Evolutionary conservation across 306 rosid genomes (phyloP).

Genomic region (Cotoneaster glaucophyllus): DNA sequence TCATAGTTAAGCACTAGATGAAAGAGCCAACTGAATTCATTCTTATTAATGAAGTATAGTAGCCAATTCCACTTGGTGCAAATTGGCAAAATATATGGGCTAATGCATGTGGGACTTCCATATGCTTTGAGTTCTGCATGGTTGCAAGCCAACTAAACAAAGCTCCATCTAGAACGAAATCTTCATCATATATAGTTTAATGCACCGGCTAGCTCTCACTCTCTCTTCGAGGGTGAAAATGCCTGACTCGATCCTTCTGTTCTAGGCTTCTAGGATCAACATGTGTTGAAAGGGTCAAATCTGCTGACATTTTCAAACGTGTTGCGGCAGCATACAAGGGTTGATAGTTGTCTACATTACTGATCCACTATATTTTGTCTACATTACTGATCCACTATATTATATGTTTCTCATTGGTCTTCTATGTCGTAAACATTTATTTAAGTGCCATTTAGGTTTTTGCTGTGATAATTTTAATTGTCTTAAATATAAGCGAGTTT

Average conservation of each 20-base stretch:
- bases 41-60: background rate
- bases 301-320: background rate
- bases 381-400: background rate
- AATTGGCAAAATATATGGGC: background rate
- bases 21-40: background rate
- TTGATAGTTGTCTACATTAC: background rate
- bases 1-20: background rate
- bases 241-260: no score
- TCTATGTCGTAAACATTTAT: background rate
- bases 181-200: no score
- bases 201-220: no score
- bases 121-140: background rate
- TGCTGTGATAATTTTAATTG: no score
- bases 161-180: no score
- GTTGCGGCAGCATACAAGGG: background rate
- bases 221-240: no score
- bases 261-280: background rate
- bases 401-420: background rate
- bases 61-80: background rate
- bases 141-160: no score
- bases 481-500: no score
- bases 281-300: background rate
- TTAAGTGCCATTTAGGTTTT: background rate
- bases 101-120: background rate
- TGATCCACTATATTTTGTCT: background rate